Percentiles rank a stretch among this genome's conserved stretches.
phyloP scores from a whole-genome alignment of 2,329 filamentous ascomycete species.

The Tolypocladium album region DNA sequence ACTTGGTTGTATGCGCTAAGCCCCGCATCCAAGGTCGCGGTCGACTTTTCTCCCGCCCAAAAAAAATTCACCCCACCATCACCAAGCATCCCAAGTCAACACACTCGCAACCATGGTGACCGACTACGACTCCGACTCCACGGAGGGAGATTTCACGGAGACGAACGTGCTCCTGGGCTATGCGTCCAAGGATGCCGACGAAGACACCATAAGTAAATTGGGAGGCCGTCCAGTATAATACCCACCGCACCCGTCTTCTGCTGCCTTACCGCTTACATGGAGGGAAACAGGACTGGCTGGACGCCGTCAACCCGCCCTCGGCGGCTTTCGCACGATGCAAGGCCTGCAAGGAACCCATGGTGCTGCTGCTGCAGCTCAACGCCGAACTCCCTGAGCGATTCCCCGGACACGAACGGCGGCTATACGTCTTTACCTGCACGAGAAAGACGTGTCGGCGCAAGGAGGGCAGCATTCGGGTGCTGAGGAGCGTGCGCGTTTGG shows the following conservation, averaged over 20 bases:
- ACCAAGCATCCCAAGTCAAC: neutral
- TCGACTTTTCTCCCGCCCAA: neutral
- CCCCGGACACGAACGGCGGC: conserved; percentile 72
- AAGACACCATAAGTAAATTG: conserved; percentile 78
- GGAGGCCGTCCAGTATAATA: conserved; percentile 71
- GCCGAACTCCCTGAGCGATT: conserved; percentile 81
- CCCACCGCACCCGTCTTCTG: neutral
- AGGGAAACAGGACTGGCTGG: conserved; percentile 64
- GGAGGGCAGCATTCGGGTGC: conserved; percentile 65
- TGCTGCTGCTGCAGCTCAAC: conserved; percentile 80
- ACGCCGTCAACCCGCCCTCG: conserved; percentile 58
- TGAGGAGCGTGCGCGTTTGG: conserved; percentile 56
- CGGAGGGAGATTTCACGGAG: conserved; percentile 59
- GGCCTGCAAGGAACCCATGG: conserved; percentile 75
- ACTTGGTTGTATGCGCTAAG: conserved; percentile 14
- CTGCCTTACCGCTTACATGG: neutral
- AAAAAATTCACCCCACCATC: conserved; percentile 24
- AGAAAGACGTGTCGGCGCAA: conserved; percentile 71
- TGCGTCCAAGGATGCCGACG: conserved; percentile 65
- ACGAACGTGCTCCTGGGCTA: conserved; percentile 89
- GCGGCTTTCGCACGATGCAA: conserved; percentile 75
- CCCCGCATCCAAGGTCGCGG: conserved; percentile 14
- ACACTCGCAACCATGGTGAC: conserved; percentile 33
- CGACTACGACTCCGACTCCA: conserved; percentile 80
- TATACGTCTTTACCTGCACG: conserved; percentile 80